These are phyloP conservation scores for Monilinia polystroma DNA, from an alignment of 2,329 filamentous ascomycete species.

Conservation along the genomic window DNA sequence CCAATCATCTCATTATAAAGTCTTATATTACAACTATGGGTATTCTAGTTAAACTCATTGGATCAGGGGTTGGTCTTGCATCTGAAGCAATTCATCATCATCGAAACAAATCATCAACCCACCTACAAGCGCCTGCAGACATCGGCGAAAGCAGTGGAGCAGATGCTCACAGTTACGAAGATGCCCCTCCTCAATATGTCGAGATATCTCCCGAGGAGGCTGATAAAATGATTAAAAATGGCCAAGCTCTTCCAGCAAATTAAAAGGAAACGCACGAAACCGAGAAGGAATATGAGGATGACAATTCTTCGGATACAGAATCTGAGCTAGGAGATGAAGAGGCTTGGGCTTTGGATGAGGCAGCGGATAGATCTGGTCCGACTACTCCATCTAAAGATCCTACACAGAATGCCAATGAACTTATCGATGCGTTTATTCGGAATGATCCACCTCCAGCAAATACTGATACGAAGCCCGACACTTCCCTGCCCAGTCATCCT, in stretches of 20 bases:
- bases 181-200: slow-evolving; percentile 32
- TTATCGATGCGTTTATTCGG: slow-evolving; percentile 30
- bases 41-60: slow-evolving; percentile 32
- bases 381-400: slow-evolving; percentile 19
- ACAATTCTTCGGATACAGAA: slow-evolving; percentile 24
- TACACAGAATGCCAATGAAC: slow-evolving; percentile 19
- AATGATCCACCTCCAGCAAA: slow-evolving; percentile 31
- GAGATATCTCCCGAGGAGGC: slow-evolving; percentile 30
- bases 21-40: slow-evolving; percentile 26
- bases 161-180: slow-evolving; percentile 13
- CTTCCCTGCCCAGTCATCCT: slow-evolving; percentile 51
- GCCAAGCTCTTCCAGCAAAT: slow-evolving; percentile 28
- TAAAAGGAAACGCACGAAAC: slow-evolving; percentile 22
- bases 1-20: neutral
- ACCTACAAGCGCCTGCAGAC: slow-evolving; percentile 4
- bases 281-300: slow-evolving; percentile 21
- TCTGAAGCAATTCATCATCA: slow-evolving; percentile 31
- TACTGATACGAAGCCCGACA: slow-evolving; percentile 12
- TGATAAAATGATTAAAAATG: slow-evolving; percentile 28
- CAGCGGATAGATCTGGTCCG: slow-evolving; percentile 11
- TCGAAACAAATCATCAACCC: slow-evolving; percentile 24
- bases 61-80: slow-evolving; percentile 35
- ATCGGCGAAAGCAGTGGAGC: slow-evolving; percentile 29
- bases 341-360: slow-evolving; percentile 36
- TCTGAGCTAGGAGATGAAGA: slow-evolving; percentile 34